phyloP scores from a whole-genome alignment of 140 eudicot species.

The Bidens hawaiensis region DNA sequence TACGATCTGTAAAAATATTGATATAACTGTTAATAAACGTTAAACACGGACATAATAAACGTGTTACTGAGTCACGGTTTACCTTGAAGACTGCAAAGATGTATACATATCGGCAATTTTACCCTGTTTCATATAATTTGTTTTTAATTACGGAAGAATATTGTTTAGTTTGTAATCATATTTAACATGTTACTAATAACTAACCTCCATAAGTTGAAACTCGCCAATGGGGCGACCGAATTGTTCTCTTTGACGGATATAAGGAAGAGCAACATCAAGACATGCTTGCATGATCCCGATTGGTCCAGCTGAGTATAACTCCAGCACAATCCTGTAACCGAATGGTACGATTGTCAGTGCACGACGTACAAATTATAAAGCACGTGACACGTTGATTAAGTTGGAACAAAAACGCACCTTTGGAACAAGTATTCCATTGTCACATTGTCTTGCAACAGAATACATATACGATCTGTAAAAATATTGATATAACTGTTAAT shows the following conservation, averaged over 20 bases:
- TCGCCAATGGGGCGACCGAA: constrained; percentile 91
- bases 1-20: constrained; percentile 52
- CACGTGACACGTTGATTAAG: too few species aligned
- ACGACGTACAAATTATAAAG: too few species aligned
- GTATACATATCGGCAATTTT: constrained; percentile 97
- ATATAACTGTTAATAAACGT: constrained; percentile 17
- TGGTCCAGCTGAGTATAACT: constrained; percentile 95
- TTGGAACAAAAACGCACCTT: constrained; percentile 67
- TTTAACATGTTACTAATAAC: background rate
- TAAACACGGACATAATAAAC: background rate
- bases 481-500: constrained; percentile 11
- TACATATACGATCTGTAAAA: constrained; percentile 70
- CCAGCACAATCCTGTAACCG: too few species aligned
- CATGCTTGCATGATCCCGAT: constrained; percentile 96
- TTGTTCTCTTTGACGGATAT: constrained; percentile 79
- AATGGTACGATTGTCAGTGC: too few species aligned
- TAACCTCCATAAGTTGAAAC: constrained; percentile 95
- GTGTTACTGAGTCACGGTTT: background rate
- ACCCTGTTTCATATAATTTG: constrained; percentile 48
- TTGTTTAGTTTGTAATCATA: background rate
- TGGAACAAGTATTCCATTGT: constrained; percentile 62
- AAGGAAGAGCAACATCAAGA: constrained; percentile 89
- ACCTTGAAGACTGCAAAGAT: constrained; percentile 91
- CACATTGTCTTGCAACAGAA: constrained; percentile 98
- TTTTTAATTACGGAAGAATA: background rate